Evolutionary conservation across 768 basidiomycete genomes (phyloP).

Genomic region (Tricholoma matsutake): DNA sequence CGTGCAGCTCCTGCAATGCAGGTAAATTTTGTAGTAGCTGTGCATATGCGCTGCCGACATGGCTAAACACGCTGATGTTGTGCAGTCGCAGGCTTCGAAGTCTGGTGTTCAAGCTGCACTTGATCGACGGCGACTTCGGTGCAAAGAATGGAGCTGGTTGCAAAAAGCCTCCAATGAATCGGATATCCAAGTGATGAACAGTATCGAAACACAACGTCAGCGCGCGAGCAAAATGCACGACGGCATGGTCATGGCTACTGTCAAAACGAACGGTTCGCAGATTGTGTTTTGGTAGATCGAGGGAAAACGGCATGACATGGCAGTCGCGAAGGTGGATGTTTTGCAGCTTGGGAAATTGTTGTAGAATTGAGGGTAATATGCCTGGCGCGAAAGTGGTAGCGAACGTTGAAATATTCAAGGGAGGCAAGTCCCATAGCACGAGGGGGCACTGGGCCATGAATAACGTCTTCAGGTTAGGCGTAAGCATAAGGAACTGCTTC

Average conservation of each 20-base stretch:
- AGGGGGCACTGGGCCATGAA: slow-evolving; percentile 27
- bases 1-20: slow-evolving; percentile 21
- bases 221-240: slow-evolving; percentile 20
- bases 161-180: slow-evolving; percentile 28
- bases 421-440: slow-evolving; percentile 23
- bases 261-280: slow-evolving; percentile 23
- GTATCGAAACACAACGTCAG: slow-evolving; percentile 18
- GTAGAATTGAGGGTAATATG: slow-evolving; percentile 24
- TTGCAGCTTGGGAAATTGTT: slow-evolving; percentile 19
- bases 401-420: slow-evolving; percentile 19
- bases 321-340: slow-evolving; percentile 27
- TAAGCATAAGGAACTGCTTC: slow-evolving; percentile 18
- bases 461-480: slow-evolving; percentile 23
- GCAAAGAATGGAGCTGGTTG: slow-evolving; percentile 21
- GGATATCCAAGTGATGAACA: slow-evolving; percentile 22
- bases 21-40: slow-evolving; percentile 21
- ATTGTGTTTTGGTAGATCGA: slow-evolving; percentile 21
- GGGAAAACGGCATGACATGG: slow-evolving; percentile 20
- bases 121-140: not conserved
- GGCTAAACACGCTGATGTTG: slow-evolving; percentile 25
- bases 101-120: slow-evolving; percentile 7
- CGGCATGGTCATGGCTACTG: slow-evolving; percentile 26
- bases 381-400: slow-evolving; percentile 27
- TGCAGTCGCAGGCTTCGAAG: slow-evolving; percentile 25
- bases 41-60: slow-evolving; percentile 20